Percentiles rank a stretch among this genome's conserved stretches.
phyloP scores from a whole-genome alignment of 1,284 basidiomycete genomes.

The Baeospora myosura region DNA sequence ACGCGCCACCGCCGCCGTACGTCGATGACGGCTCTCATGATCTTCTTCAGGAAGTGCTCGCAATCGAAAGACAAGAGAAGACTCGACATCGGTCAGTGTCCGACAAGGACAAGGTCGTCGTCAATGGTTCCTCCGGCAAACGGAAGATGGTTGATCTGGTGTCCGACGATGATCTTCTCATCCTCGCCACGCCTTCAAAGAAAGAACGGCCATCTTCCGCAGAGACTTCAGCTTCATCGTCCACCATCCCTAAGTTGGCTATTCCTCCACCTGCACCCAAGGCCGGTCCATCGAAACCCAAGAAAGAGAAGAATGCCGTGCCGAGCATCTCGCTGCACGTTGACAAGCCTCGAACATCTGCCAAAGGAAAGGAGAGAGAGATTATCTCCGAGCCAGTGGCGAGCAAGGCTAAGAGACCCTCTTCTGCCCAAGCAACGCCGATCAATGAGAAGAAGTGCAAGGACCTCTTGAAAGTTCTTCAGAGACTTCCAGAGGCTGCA shows the following conservation, averaged over 20 bases:
- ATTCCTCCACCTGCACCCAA: conserved; percentile 11
- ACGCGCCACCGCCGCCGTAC: conserved; percentile 54
- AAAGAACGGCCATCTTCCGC: conserved; percentile 45
- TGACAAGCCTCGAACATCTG: conserved; percentile 30
- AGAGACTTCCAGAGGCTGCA: conserved; percentile 61
- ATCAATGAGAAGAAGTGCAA: conserved; percentile 78
- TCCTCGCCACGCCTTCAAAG: conserved; percentile 55
- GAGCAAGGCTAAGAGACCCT: conserved; percentile 37
- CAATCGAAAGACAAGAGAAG: conserved; percentile 57
- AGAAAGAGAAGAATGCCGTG: conserved; percentile 38
- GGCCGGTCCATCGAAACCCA: conserved; percentile 25
- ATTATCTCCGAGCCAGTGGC: conserved; percentile 29
- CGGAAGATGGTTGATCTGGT: conserved; percentile 44
- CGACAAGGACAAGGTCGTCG: conserved; percentile 21
- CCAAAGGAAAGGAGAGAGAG: conserved; percentile 67
- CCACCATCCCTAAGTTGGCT: conserved; percentile 14
- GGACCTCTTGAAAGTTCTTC: conserved; percentile 59
- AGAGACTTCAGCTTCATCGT: conserved; percentile 20
- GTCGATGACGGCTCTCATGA: conserved; percentile 73
- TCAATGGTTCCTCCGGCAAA: conserved; percentile 34
- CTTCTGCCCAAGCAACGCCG: conserved; percentile 34
- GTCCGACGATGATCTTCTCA: conserved; percentile 55
- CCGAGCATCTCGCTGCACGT: conserved; percentile 22
- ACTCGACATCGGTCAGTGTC: conserved; percentile 33
- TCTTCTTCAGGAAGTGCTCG: conserved; percentile 72